A percentile compares a stretch with the other conserved stretches of the same genome.
Conservation (phyloP, 768 basidiomycete genomes). For the Suillus alpinus region DNA sequence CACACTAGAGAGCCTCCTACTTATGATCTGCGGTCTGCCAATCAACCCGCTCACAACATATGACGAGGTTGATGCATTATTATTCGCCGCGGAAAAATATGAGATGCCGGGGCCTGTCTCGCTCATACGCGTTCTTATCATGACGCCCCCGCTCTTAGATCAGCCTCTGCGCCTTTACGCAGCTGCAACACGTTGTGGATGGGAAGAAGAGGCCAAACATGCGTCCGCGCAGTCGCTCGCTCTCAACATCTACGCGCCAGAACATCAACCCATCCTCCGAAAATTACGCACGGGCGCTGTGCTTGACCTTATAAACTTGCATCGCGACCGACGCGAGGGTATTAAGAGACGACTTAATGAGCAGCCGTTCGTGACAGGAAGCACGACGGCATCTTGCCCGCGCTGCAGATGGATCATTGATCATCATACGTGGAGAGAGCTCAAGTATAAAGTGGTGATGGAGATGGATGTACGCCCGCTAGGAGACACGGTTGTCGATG, state of each 20-base stretch:
- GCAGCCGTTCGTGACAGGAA: slow-evolving; percentile 55
- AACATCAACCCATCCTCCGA: slow-evolving; percentile 42
- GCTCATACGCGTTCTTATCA: slow-evolving; percentile 55
- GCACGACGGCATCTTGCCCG: slow-evolving; percentile 40
- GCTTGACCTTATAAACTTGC: slow-evolving; percentile 53
- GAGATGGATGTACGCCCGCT: slow-evolving; percentile 60
- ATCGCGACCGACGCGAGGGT: slow-evolving; percentile 48
- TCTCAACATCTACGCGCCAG: slow-evolving; percentile 47
- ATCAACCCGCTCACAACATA: slow-evolving; percentile 47
- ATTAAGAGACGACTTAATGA: slow-evolving; percentile 49
- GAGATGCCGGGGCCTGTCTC: slow-evolving; percentile 66
- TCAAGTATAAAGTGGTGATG: slow-evolving; percentile 52
- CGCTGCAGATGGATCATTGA: slow-evolving; percentile 48
- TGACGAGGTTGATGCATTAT: slow-evolving; percentile 53
- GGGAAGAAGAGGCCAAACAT: slow-evolving; percentile 52
- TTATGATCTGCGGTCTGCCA: slow-evolving; percentile 60
- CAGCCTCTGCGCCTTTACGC: slow-evolving; percentile 54
- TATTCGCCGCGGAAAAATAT: slow-evolving; percentile 67
- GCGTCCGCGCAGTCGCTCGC: slow-evolving; percentile 57
- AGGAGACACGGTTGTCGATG: slow-evolving; percentile 53
- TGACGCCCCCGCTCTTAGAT: slow-evolving; percentile 47
- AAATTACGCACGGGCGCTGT: slow-evolving; percentile 50
- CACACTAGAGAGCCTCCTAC: slow-evolving; percentile 54
- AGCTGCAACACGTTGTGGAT: slow-evolving; percentile 54
- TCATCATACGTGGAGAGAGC: slow-evolving; percentile 63